phyloP scores from a whole-genome alignment of 2,329 filamentous ascomycete species.

The Pseudogymnoascus sp. region DNA sequence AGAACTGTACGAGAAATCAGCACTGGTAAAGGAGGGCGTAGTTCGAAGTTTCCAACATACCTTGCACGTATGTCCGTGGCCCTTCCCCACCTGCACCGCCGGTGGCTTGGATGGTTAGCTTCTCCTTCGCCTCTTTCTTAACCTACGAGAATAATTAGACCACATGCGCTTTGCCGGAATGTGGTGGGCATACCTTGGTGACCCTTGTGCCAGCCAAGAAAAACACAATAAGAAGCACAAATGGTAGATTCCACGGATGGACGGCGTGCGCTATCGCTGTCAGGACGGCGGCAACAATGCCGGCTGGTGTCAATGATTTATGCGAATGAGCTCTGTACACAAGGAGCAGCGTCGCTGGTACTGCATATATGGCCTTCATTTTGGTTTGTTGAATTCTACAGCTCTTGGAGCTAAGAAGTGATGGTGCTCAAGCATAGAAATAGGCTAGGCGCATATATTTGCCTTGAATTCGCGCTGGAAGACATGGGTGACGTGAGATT shows the following conservation, averaged over 20 bases:
- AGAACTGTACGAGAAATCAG: slow-evolving; percentile 47
- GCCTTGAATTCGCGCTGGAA: neutral
- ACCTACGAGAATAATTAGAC: slow-evolving; percentile 42
- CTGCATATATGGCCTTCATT: slow-evolving; percentile 52
- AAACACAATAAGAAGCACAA: slow-evolving; percentile 73
- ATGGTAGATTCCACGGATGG: slow-evolving; percentile 94
- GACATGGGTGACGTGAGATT: neutral
- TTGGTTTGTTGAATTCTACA: neutral
- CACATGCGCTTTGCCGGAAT: slow-evolving; percentile 14
- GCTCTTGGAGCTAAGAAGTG: slow-evolving; percentile 7
- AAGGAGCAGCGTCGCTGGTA: slow-evolving; percentile 51
- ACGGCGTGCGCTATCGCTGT: slow-evolving; percentile 76
- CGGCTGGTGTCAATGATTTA: slow-evolving; percentile 70
- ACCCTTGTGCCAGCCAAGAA: slow-evolving; percentile 77
- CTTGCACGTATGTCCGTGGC: slow-evolving; percentile 75
- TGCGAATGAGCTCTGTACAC: slow-evolving; percentile 60
- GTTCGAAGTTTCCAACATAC: slow-evolving; percentile 24
- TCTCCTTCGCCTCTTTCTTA: slow-evolving; percentile 79
- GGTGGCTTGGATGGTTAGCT: slow-evolving; percentile 67
- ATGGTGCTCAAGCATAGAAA: slow-evolving; percentile 1
- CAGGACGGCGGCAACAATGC: slow-evolving; percentile 61
- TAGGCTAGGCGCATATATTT: neutral
- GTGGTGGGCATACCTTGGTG: slow-evolving; percentile 57
- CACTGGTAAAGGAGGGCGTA: neutral
- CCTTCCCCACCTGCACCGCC: slow-evolving; percentile 73